Base-by-base conservation (phyloP, 1,139 yeast species). In the Kodamaea alishanica region DNA sequence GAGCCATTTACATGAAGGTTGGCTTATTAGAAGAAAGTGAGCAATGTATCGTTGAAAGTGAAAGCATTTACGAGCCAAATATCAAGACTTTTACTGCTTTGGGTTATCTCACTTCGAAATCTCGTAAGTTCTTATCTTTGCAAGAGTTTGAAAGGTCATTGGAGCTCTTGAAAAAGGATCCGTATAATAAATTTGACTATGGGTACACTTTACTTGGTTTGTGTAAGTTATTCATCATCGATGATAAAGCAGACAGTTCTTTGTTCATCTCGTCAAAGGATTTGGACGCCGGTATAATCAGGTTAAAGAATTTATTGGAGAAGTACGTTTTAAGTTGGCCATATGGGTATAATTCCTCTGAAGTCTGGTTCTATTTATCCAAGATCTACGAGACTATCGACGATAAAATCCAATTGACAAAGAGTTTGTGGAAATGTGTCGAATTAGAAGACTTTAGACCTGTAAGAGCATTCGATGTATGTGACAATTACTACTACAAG, bases 11-110 rank as follows among this genome's bases (percentile, higher is more conserved):
- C 56, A 63, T 77, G 49, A 75, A 78, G 46, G 70, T 77, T 5
- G 81, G 75, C 1, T 63, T 77, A 39, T 47, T 62, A 4, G 73
- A 67, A 6, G 95, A 87, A 43, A 79, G 90, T 8, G 82, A 80
- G 50, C 81, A 78, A 45, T 85, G 95, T 37, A 71, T 88, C 6
- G 71, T 73, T 6, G 96, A 88, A 56, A 88, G 95, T 0, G 85
- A 78, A 45, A 61, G 70, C 1, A 62, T 70, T 11, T 66, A 59
- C 40, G 71, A 71, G 28, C 77, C 78, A n/a, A 75, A 73, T 29
- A 62, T 72, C 42, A 68, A 75, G 48, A 76, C 85, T 6, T 76
- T 66, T 51, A 67, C 79, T 33, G 67, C 77, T 50, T 59, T 80
- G 45, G 84, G 90, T 8, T 59, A 74, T 42, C 65, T 78, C 44